Base-by-base conservation (phyloP, 305 asterid genomes). In the Nicotiana rustica region DNA sequence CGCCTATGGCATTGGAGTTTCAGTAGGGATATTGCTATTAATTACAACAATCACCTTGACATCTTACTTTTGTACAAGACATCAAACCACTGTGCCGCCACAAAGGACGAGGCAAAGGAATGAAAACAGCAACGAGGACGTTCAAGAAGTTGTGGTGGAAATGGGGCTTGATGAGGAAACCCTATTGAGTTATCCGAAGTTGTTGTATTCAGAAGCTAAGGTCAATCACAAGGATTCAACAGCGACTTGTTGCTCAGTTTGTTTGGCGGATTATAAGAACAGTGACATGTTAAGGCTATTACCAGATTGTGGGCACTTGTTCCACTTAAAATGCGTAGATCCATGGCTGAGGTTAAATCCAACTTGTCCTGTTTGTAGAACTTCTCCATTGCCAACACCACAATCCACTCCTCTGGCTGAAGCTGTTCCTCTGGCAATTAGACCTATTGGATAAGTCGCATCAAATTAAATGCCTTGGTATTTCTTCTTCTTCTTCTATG, bases 31-130 rank as follows among this genome's bases (percentile, higher is more conserved):
- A 84, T 94, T 96, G 84, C 87, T 93, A 13, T 91, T 96, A 49
- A 93, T 96, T 89, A 92, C 95, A 82, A 93, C 98, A 87, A 93
- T 96, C 77, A 94, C 97, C 36, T 76, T 94, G 18, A 94, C 93
- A 12, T 94, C 99, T 10, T 94, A 96, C 88, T 96, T 88, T 86
- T 96, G 99, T 91, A 92, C 97, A 4, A 81, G 97, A 47, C 86
- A 75, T 14, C 62, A 89, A 78, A 59, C 92, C 38, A 18, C 25
- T 0, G 33, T 71, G 33, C 25, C 83, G 29, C 84, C 78, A 13
- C 78, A 25, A 5, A 17, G 6, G 3, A 21, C 65, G 57, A 81
- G 57, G 19, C 52, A 7, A 36, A 33, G 19, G 57, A 29, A 17
- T 18, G 19, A 47, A 4, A 67, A 81, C 9, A 25, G 6, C 19